Conservation (phyloP, 441 rosid species). For the Aquilaria agallochum region DNA sequence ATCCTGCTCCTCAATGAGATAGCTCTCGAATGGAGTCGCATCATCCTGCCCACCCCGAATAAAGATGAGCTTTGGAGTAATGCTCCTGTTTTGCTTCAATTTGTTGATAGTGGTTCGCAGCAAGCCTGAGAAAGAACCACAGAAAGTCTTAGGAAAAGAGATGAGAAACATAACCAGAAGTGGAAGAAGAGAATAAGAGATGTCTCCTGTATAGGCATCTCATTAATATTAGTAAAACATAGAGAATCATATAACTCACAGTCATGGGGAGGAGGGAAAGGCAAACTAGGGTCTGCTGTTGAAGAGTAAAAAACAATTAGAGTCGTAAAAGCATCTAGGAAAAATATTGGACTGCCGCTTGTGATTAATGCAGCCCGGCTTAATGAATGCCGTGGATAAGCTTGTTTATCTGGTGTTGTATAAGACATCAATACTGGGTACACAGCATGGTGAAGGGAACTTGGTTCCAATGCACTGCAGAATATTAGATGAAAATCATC, state of each 20-base stretch:
- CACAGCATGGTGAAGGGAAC: slow-evolving; percentile 84
- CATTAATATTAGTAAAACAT: neutral
- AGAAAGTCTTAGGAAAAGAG: neutral
- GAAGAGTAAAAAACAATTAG: slow-evolving; percentile 90
- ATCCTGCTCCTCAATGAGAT: slow-evolving; percentile 93
- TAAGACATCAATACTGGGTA: slow-evolving; percentile 79
- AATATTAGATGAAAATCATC: slow-evolving; percentile 9
- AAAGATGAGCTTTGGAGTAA: slow-evolving; percentile 83
- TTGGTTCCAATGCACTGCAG: slow-evolving; percentile 83
- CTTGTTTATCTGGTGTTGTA: slow-evolving; percentile 76
- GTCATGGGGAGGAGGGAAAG: slow-evolving; percentile 95
- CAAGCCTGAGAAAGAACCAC: slow-evolving; percentile 42
- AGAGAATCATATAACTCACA: slow-evolving; percentile 46
- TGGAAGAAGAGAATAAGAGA: too few relatives aligned
- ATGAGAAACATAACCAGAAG: neutral
- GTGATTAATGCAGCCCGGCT: slow-evolving; percentile 92
- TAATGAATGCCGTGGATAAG: slow-evolving; percentile 90
- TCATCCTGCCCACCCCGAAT: slow-evolving; percentile 83
- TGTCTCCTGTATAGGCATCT: neutral
- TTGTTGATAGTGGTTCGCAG: slow-evolving; percentile 73
- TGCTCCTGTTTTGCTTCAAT: slow-evolving; percentile 85
- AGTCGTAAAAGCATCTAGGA: slow-evolving; percentile 90
- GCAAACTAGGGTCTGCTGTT: slow-evolving; percentile 75
- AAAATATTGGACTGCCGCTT: slow-evolving; percentile 94
- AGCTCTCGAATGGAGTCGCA: slow-evolving; percentile 80